Conservation (phyloP, 2,329 filamentous ascomycete genomes). For the Fusarium continuum region DNA sequence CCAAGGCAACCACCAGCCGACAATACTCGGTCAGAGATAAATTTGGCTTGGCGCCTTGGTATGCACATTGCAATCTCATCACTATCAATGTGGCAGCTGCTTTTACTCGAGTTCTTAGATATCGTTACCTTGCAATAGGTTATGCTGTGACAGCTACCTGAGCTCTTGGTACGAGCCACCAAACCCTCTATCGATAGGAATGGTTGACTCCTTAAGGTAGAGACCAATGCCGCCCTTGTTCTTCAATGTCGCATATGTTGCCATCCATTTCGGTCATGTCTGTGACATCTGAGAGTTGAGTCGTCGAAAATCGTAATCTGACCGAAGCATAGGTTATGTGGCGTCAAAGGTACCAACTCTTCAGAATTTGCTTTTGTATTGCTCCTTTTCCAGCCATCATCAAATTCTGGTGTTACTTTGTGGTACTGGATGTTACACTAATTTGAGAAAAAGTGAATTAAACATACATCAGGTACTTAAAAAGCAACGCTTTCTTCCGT, state of each 20-base stretch:
- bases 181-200: neutral
- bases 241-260: neutral
- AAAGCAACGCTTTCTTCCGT: neutral
- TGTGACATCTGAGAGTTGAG: conserved; percentile 12
- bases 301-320: neutral
- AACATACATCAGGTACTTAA: neutral
- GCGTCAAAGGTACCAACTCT: neutral
- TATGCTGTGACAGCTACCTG: no score
- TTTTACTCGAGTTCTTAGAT: no score
- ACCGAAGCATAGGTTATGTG: neutral
- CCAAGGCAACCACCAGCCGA: neutral
- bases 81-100: conserved; percentile 11
- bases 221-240: neutral
- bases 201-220: neutral
- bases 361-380: neutral
- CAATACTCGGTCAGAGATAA: conserved; percentile 1
- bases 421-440: neutral
- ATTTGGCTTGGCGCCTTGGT: neutral
- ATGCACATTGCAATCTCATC: conserved; percentile 24
- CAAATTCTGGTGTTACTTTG: neutral
- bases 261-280: neutral
- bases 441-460: neutral
- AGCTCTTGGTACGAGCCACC: neutral
- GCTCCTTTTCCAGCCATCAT: neutral
- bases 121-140: no score